phyloP scores from a whole-genome alignment of 331 rosid genomes.

The Malus hybrid region DNA sequence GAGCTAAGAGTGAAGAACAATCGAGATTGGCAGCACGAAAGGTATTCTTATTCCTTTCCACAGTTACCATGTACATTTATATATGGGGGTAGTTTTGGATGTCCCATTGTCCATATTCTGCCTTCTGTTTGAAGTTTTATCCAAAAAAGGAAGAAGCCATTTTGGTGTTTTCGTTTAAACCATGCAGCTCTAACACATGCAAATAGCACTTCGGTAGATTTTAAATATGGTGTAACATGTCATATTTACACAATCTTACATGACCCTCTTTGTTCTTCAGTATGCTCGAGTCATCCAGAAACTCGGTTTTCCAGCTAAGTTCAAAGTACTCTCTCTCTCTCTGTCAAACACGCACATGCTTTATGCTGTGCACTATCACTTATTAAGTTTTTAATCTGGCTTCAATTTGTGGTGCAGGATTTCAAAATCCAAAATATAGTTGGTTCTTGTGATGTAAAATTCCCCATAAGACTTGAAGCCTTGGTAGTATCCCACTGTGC shows the following conservation, averaged over 20 bases:
- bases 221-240: neutral
- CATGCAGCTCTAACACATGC: neutral
- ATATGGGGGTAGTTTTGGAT: neutral
- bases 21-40: conserved; percentile 95
- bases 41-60: conserved; percentile 35
- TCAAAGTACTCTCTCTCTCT: conserved; percentile 49
- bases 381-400: neutral
- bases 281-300: conserved; percentile 93
- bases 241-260: neutral
- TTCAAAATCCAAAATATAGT: conserved; percentile 94
- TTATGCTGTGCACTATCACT: neutral
- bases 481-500: conserved; percentile 86
- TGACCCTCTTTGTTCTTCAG: conserved; percentile 34
- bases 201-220: neutral
- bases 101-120: neutral
- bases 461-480: conserved; percentile 90
- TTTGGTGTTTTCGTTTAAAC: neutral
- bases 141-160: neutral
- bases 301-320: conserved; percentile 84
- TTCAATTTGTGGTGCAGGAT: conserved; percentile 39
- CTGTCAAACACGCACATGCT: neutral
- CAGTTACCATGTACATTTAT: neutral
- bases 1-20: conserved; percentile 90
- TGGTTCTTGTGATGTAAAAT: conserved; percentile 95
- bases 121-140: neutral